Evolutionary conservation across 805 yeast species (phyloP), one percentile per base, ranked within the genome.

Genomic region (Kuraishia floccosa): DNA sequence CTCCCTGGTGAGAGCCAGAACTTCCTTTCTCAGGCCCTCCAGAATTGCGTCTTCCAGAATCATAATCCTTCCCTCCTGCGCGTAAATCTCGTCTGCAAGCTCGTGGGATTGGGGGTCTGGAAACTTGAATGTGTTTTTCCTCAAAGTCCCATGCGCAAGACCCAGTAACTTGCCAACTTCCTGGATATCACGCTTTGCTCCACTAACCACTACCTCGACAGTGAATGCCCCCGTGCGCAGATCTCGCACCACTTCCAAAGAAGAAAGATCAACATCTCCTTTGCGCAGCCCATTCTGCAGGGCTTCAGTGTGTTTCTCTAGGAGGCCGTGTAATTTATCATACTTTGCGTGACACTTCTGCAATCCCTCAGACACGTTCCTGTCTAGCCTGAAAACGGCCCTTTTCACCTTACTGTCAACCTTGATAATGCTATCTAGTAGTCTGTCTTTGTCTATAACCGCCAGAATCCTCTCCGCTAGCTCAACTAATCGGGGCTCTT

Each of bases 21-120:
- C 68, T 25, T 58, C 52, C 2, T 37, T 35, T 24, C 72, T 64
- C 23, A 86, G 56, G 1, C 51, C 47, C 4, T 60, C 59, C 5
- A 85, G 51, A 5, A 84, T 61, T 1, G 36, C 40, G 2, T 54
- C 54, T 47, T 87, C 96, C 34, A 72, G 75, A 2, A 42, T 42
- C 10, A 58, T 56, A 3, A 85, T 79, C 16, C 55, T 51, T 4
- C 58, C 54, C n/a, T 59, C 58, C 3, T 65, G 46, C 2, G 54
- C n/a, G n/a, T n/a, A n/a, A n/a, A n/a, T n/a, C n/a, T n/a, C n/a
- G n/a, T n/a, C n/a, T n/a, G n/a, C n/a, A n/a, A n/a, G n/a, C n/a
- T n/a, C n/a, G n/a, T n/a, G n/a, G n/a, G n/a, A n/a, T n/a, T n/a
- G n/a, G n/a, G n/a, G n/a, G n/a, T n/a, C n/a, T n/a, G n/a, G n/a